A percentile compares a stretch with the other conserved stretches of the same genome.
Evolutionary conservation across 2,329 filamentous ascomycete species (phyloP).

Genomic region (Nigrograna mackinnonii): DNA sequence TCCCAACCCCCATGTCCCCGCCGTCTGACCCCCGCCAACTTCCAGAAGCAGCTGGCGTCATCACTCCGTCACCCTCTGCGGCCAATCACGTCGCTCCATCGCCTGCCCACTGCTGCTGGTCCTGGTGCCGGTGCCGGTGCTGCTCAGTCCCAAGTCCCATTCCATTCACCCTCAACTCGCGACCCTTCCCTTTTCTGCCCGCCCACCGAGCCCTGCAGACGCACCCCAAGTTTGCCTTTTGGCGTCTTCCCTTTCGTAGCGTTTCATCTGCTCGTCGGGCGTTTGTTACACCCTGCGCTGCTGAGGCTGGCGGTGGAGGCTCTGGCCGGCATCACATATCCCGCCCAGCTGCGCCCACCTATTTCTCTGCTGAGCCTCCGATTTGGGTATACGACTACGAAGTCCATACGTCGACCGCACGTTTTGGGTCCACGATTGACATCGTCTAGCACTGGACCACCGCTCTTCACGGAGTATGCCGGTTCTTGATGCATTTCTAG

Average conservation of each 20-base stretch:
- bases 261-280: slow-evolving; percentile 1
- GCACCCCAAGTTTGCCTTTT: slow-evolving; percentile 10
- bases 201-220: too few relatives aligned
- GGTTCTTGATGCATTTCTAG: too few relatives aligned
- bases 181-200: too few relatives aligned
- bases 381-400: neutral
- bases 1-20: too few relatives aligned
- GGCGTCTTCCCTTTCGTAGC: slow-evolving; percentile 4
- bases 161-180: too few relatives aligned
- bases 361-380: slow-evolving; percentile 6
- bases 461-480: too few relatives aligned
- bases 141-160: too few relatives aligned
- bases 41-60: slow-evolving; percentile 16
- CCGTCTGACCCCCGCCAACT: slow-evolving; percentile 12
- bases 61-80: too few relatives aligned
- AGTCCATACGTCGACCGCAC: neutral
- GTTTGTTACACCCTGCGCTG: slow-evolving; percentile 5
- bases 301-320: slow-evolving; percentile 11
- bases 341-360: slow-evolving; percentile 10
- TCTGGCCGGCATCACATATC: slow-evolving; percentile 4
- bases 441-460: too few relatives aligned
- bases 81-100: too few relatives aligned
- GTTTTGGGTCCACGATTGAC: neutral
- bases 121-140: too few relatives aligned
- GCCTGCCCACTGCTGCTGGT: too few relatives aligned